Percentiles rank a stretch among this genome's conserved stretches.
phyloP scores from a whole-genome alignment of 257 asterid genomes.

The Oldenlandia corymbosa region DNA sequence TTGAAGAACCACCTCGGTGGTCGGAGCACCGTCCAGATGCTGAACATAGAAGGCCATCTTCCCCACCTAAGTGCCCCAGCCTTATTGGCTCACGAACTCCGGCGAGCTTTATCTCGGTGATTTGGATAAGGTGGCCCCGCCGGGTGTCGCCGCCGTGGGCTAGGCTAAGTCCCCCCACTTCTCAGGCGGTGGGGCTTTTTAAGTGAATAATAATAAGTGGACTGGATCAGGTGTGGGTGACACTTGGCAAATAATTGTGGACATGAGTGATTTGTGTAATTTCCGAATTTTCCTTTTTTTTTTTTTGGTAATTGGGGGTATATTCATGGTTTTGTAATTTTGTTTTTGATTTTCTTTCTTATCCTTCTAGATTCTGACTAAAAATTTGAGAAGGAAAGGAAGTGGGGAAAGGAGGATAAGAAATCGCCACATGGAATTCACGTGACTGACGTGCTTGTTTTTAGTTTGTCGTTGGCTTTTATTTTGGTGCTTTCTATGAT shows the following conservation, averaged over 20 bases:
- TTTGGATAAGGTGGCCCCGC: not conserved
- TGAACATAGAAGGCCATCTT: constrained; percentile 70
- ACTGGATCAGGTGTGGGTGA: constrained; percentile 12
- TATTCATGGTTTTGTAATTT: too few species aligned
- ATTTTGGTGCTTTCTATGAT: too few species aligned
- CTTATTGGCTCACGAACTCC: constrained; percentile 70
- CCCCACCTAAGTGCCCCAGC: constrained; percentile 90
- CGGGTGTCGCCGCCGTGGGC: too few species aligned
- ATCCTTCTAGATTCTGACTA: too few species aligned
- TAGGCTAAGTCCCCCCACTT: too few species aligned
- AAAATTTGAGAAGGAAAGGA: too few species aligned
- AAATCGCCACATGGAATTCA: too few species aligned
- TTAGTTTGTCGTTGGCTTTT: too few species aligned
- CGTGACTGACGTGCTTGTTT: too few species aligned
- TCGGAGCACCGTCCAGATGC: constrained; percentile 54
- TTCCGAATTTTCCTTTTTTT: not conserved
- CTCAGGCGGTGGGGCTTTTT: too few species aligned
- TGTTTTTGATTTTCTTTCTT: too few species aligned
- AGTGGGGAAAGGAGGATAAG: too few species aligned
- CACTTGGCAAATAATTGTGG: constrained; percentile 21
- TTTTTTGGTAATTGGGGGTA: not conserved
- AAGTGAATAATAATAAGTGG: constrained; percentile 15
- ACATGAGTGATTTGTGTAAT: not conserved
- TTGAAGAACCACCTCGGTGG: constrained; percentile 76
- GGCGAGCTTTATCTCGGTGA: constrained; percentile 50